Conservation (phyloP, 768 basidiomycete species). For the Termitomyces sp. region DNA sequence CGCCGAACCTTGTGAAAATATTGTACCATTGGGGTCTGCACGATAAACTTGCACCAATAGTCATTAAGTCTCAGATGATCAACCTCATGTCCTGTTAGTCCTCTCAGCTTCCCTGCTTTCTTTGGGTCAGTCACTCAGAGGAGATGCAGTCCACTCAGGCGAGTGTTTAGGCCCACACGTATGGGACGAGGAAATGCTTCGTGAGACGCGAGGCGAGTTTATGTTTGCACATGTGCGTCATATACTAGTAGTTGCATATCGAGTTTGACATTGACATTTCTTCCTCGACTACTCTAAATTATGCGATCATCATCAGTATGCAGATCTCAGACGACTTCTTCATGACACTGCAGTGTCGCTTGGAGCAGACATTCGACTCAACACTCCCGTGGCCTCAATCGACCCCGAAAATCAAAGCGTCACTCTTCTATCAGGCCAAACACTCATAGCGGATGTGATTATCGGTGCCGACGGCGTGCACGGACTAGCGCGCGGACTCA, state of each 20-base stretch:
- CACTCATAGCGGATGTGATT: slow-evolving; percentile 42
- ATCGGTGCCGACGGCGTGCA: slow-evolving; percentile 53
- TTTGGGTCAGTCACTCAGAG: not conserved
- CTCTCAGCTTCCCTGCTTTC: not conserved
- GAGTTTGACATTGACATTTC: slow-evolving; percentile 7
- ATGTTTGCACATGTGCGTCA: slow-evolving; percentile 31
- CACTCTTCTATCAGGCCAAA: slow-evolving; percentile 33
- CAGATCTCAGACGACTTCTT: slow-evolving; percentile 44
- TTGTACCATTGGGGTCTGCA: slow-evolving; percentile 49
- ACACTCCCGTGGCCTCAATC: slow-evolving; percentile 23
- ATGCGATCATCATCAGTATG: slow-evolving; percentile 29
- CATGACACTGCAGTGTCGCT: slow-evolving; percentile 36
- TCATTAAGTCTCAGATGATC: slow-evolving; percentile 17
- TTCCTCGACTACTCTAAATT: not conserved
- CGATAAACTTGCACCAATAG: slow-evolving; percentile 13
- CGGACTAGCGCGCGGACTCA: slow-evolving; percentile 7
- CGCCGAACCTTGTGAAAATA: slow-evolving; percentile 54
- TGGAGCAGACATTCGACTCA: slow-evolving; percentile 37
- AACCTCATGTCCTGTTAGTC: slow-evolving; percentile 13
- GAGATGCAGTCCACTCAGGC: slow-evolving; percentile 40
- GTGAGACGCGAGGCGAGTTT: slow-evolving; percentile 36
- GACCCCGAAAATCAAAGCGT: slow-evolving; percentile 24
- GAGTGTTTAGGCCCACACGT: slow-evolving; percentile 39
- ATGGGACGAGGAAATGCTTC: slow-evolving; percentile 49
- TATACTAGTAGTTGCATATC: not conserved